phyloP scores from a whole-genome alignment of 768 basidiomycete species.

The Gyrodon lividus region DNA sequence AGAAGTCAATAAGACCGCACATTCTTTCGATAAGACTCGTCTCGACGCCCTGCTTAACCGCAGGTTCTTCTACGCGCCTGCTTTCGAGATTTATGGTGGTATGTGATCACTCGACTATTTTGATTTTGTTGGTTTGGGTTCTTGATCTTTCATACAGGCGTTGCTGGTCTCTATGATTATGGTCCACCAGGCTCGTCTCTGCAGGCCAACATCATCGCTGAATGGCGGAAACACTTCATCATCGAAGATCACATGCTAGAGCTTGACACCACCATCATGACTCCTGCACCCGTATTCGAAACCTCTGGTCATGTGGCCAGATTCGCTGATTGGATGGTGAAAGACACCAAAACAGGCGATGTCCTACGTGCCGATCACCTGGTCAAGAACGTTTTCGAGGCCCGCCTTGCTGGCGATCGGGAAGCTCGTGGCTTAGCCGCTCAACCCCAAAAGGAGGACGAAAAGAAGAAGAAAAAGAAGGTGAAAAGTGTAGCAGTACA shows the following conservation, averaged over 20 bases:
- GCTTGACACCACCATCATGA: slow-evolving; percentile 98
- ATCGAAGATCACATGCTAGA: slow-evolving; percentile 98
- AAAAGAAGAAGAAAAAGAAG: slow-evolving; percentile 60
- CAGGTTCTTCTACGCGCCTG: slow-evolving; percentile 96
- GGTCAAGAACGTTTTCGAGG: slow-evolving; percentile 89
- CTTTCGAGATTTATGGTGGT: slow-evolving; percentile 99
- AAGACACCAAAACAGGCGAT: slow-evolving; percentile 92
- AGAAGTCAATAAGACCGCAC: slow-evolving; percentile 74
- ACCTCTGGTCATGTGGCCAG: slow-evolving; percentile 97
- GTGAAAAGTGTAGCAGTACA: slow-evolving; percentile 68
- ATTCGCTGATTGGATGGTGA: slow-evolving; percentile 99
- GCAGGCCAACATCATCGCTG: slow-evolving; percentile 93
- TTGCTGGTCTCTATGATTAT: slow-evolving; percentile 97
- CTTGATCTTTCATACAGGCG: slow-evolving; percentile 51
- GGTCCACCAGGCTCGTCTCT: slow-evolving; percentile 94
- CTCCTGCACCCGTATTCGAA: slow-evolving; percentile 90
- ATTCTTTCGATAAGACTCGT: slow-evolving; percentile 82
- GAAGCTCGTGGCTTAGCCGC: slow-evolving; percentile 79
- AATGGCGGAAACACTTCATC: slow-evolving; percentile 98
- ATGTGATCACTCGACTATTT: slow-evolving; percentile 19
- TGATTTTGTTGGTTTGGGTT: not conserved
- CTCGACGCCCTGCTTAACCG: slow-evolving; percentile 85
- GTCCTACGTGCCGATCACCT: slow-evolving; percentile 96
- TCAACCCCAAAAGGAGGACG: slow-evolving; percentile 60
- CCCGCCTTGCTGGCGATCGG: slow-evolving; percentile 83